Conservation (phyloP, 306 rosid species). For the Macrotyloma uniflorum region DNA sequence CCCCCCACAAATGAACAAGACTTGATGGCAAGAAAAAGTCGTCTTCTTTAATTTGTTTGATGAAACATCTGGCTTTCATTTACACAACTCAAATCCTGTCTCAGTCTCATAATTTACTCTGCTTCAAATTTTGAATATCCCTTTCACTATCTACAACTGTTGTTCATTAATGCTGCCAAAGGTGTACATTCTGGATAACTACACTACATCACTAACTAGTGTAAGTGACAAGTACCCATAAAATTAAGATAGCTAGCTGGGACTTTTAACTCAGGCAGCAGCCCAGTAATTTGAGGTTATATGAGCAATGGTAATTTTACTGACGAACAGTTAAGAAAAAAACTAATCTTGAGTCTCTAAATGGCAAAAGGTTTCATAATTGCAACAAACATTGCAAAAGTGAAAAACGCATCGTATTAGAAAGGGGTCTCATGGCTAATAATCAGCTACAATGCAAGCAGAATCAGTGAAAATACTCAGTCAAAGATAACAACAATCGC, state of each 20-base stretch:
- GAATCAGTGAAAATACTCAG: background rate
- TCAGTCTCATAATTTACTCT: background rate
- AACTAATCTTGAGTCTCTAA: background rate
- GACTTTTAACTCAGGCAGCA: background rate
- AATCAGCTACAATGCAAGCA: background rate
- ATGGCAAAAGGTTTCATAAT: background rate
- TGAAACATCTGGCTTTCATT: background rate
- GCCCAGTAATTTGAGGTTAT: background rate
- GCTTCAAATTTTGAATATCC: conserved; percentile 22
- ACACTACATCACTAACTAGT: background rate
- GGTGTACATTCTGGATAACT: background rate
- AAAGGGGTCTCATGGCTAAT: background rate
- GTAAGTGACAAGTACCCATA: background rate
- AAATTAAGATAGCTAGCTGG: no score
- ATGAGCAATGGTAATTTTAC: background rate
- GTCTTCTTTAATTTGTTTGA: background rate
- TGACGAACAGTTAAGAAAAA: no score
- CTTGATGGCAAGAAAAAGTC: background rate
- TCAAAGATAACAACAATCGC: background rate
- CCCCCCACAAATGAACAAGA: background rate
- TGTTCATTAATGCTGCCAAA: background rate
- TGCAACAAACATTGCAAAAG: background rate
- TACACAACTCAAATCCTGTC: background rate
- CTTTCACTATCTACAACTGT: background rate
- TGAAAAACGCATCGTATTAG: background rate